Evolutionary conservation across 768 basidiomycete species (phyloP).

Genomic region (Russula dissimulans): DNA sequence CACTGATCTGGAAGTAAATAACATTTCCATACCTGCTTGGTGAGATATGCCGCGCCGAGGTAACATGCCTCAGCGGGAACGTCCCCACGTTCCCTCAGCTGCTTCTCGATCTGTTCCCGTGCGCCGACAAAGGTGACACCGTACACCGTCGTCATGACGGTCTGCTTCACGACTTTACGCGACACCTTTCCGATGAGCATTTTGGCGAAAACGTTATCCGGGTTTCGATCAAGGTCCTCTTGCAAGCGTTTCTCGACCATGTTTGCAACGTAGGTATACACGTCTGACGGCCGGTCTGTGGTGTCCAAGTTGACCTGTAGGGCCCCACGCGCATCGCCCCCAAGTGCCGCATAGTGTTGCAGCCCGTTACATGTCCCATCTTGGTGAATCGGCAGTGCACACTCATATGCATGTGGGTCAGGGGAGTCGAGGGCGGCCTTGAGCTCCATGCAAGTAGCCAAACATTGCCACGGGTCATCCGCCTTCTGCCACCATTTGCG

Average conservation of each 20-base stretch:
- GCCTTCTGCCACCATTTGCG: constrained; percentile 81
- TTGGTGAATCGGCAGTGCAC: constrained; percentile 85
- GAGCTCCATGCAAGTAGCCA: constrained; percentile 90
- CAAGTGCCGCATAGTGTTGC: constrained; percentile 97
- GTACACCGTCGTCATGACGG: constrained; percentile 99
- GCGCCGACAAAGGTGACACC: constrained; percentile 96
- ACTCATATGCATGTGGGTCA: constrained; percentile 47
- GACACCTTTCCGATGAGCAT: constrained; percentile 70
- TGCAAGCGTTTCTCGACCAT: constrained; percentile 69
- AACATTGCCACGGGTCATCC: constrained; percentile 97
- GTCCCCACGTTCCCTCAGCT: constrained; percentile 68
- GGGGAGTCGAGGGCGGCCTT: constrained; percentile 65
- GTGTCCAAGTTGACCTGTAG: constrained; percentile 84
- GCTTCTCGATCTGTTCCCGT: constrained; percentile 86
- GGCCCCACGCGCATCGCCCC: constrained; percentile 84
- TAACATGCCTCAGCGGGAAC: constrained; percentile 68
- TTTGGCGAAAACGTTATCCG: constrained; percentile 40
- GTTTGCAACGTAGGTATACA: constrained; percentile 84
- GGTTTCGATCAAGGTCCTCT: constrained; percentile 37
- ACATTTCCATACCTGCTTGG: constrained; percentile 48
- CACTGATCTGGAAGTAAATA: neutral
- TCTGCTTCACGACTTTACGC: constrained; percentile 96
- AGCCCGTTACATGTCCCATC: constrained; percentile 98
- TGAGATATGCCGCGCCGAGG: constrained; percentile 67
- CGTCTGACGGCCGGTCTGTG: constrained; percentile 83